A percentile compares a stretch with the other conserved stretches of the same genome.
Conservation (phyloP, 768 basidiomycete species). For the Steccherinum ochraceum region DNA sequence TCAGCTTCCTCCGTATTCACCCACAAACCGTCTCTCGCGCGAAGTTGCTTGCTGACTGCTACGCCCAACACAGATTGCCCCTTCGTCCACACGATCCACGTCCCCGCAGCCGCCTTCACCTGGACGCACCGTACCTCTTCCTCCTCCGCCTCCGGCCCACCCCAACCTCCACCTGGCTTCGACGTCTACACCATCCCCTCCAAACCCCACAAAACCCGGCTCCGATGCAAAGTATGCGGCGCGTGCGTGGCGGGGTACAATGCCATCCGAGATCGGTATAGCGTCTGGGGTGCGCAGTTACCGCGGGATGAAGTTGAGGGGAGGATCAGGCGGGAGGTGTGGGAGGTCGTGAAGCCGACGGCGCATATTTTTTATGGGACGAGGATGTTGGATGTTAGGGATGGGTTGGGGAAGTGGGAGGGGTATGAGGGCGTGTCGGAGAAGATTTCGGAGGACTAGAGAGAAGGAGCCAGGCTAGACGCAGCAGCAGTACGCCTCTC, state of each 20-base stretch:
- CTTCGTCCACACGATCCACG: slow-evolving; percentile 59
- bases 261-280: slow-evolving; percentile 39
- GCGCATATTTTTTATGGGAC: slow-evolving; percentile 65
- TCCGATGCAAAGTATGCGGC: slow-evolving; percentile 59
- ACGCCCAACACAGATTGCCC: slow-evolving; percentile 58
- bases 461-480: no score
- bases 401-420: slow-evolving; percentile 56
- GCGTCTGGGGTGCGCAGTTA: slow-evolving; percentile 53
- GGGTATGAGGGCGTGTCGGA: slow-evolving; percentile 51
- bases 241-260: slow-evolving; percentile 47
- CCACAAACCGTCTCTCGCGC: no score
- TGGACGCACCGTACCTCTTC: slow-evolving; percentile 38
- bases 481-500: no score
- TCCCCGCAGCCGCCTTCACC: slow-evolving; percentile 39
- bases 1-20: slow-evolving; percentile 22
- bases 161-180: slow-evolving; percentile 27
- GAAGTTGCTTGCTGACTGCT: no score
- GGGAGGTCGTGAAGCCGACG: slow-evolving; percentile 54
- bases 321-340: slow-evolving; percentile 33
- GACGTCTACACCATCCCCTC: slow-evolving; percentile 41
- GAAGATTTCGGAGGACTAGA: background rate
- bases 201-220: slow-evolving; percentile 57
- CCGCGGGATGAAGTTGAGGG: slow-evolving; percentile 43
- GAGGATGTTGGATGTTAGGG: slow-evolving; percentile 48
- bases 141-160: slow-evolving; percentile 25